Percentiles rank a stretch among this genome's conserved stretches.
phyloP scores from a whole-genome alignment of 495 filamentous ascomycete species.

The Daldinia decipiens region DNA sequence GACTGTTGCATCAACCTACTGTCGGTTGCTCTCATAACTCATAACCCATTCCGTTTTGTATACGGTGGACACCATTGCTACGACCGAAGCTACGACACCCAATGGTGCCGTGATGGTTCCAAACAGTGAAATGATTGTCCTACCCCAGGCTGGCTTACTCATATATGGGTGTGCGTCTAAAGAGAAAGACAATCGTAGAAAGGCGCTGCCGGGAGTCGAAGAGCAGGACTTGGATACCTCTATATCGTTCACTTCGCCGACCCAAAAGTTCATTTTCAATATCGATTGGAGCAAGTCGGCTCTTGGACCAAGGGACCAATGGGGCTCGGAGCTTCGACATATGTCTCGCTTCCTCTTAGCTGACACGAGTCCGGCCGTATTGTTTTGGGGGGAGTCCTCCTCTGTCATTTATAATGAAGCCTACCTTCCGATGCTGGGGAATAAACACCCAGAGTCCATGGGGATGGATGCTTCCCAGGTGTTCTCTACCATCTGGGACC shows the following conservation, averaged over 20 bases:
- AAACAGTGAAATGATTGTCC: background rate
- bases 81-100: background rate
- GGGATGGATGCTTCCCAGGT: constrained; percentile 52
- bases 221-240: background rate
- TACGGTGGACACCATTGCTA: too few relatives aligned
- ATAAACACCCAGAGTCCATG: constrained; percentile 51
- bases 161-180: background rate
- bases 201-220: background rate
- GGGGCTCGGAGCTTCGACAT: constrained; percentile 30
- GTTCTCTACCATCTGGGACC: constrained; percentile 50
- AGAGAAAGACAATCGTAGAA: background rate
- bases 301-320: constrained; percentile 13
- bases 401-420: constrained; percentile 59
- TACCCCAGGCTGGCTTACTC: background rate
- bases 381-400: constrained; percentile 59
- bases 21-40: background rate
- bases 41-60: too few relatives aligned
- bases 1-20: background rate
- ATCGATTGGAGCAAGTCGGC: constrained; percentile 28
- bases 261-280: constrained; percentile 10
- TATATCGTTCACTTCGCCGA: background rate
- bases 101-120: constrained; percentile 26
- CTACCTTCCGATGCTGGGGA: constrained; percentile 53
- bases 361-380: constrained; percentile 40
- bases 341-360: constrained; percentile 40